phyloP scores from a whole-genome alignment of 805 yeast species.

The Candida insectalens region DNA sequence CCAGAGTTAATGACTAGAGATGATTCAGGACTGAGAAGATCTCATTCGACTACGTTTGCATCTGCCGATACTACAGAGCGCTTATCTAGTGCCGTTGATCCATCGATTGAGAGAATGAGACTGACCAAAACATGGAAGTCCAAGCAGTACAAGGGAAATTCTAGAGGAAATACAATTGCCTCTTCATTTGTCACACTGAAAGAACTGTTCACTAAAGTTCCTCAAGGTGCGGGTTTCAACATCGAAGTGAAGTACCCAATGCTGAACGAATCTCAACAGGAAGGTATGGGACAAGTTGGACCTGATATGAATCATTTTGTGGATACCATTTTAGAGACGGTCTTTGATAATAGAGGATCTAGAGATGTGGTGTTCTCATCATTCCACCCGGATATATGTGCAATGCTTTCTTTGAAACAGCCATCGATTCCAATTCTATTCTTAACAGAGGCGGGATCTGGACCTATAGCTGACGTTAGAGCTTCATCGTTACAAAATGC shows the following conservation, averaged over 20 bases:
- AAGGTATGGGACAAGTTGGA: conserved; percentile 78
- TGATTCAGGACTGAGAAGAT: not conserved
- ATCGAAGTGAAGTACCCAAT: conserved; percentile 93
- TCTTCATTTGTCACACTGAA: conserved; percentile 84
- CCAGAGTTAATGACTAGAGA: not conserved
- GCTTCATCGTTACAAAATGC: conserved; percentile 87
- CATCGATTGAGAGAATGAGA: conserved; percentile 57
- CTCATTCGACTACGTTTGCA: not conserved
- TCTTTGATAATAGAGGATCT: conserved; percentile 68
- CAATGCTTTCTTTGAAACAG: conserved; percentile 79
- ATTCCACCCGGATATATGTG: conserved; percentile 90
- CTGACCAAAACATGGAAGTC: conserved; percentile 82
- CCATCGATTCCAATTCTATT: conserved; percentile 88
- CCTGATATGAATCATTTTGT: conserved; percentile 81
- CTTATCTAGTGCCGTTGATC: conserved; percentile 20
- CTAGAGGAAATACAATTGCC: conserved; percentile 81
- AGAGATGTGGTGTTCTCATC: conserved; percentile 87
- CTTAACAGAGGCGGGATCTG: conserved; percentile 82
- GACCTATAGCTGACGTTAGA: conserved; percentile 79
- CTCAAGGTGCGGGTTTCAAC: conserved; percentile 81
- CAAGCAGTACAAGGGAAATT: conserved; percentile 86
- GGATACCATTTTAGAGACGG: conserved; percentile 72
- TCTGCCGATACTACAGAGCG: conserved; percentile 6
- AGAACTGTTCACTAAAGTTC: conserved; percentile 75
- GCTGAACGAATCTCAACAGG: conserved; percentile 85